A percentile compares a stretch with the other conserved stretches of the same genome.
These are phyloP conservation scores for Quercus variabilis DNA, from an alignment of 306 rosid genomes.

Conservation along the genomic window DNA sequence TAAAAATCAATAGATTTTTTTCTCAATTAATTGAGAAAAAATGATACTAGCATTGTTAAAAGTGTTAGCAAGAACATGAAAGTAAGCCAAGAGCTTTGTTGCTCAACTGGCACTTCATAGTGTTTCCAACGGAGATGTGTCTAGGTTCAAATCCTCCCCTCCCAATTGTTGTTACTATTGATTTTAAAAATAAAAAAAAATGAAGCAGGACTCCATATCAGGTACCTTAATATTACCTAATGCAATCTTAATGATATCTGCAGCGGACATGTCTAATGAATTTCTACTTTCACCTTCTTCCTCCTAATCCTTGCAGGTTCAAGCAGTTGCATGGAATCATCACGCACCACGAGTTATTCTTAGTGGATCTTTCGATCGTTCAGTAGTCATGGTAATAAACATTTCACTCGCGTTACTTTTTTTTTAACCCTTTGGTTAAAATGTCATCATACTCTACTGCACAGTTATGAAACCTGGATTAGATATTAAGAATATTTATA, in stretches of 20 bases:
- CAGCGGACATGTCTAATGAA: conserved; percentile 1
- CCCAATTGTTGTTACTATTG: too few species aligned
- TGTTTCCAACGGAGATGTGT: too few species aligned
- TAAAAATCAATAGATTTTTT: too few species aligned
- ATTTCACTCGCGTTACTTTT: not conserved
- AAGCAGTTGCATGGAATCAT: conserved; percentile 89
- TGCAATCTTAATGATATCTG: not conserved
- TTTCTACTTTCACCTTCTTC: conserved; percentile 21
- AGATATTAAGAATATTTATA: too few species aligned
- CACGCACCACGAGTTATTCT: conserved; percentile 75
- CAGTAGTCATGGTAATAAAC: conserved; percentile 72
- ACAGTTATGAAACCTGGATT: not conserved
- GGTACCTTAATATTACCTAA: not conserved
- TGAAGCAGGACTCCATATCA: not conserved
- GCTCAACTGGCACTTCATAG: too few species aligned
- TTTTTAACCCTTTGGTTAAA: not conserved
- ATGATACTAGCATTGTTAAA: too few species aligned
- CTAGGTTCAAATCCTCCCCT: too few species aligned
- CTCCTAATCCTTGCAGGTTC: conserved; percentile 63
- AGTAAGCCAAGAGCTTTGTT: too few species aligned
- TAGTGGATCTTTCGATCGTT: conserved; percentile 89
- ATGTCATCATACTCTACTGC: not conserved
- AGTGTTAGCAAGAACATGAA: too few species aligned
- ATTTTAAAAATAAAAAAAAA: too few species aligned
- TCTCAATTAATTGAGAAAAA: too few species aligned